Evolutionary conservation across 441 rosid genomes (phyloP).

Genomic region (Gossypium aridum): DNA sequence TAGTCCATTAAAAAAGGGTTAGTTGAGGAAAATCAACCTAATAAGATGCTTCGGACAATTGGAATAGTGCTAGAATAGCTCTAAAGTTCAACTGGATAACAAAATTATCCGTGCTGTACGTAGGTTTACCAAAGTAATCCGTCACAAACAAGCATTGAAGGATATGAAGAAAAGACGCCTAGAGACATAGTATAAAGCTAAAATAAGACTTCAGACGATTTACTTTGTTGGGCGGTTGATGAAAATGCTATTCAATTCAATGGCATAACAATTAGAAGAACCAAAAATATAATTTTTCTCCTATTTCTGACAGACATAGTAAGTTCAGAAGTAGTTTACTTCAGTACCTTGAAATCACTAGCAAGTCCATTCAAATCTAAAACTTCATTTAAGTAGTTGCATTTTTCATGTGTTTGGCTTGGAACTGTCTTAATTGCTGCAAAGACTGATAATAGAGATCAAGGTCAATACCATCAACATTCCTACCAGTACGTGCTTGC

Average conservation of each 20-base stretch:
- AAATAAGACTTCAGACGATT: not conserved
- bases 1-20: not conserved
- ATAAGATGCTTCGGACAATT: not conserved
- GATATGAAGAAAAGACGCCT: not conserved
- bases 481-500: slow-evolving; percentile 64
- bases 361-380: not conserved
- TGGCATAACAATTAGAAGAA: not conserved
- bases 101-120: too few species aligned
- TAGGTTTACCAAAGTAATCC: too few species aligned
- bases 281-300: not conserved
- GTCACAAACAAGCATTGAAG: not conserved
- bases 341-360: not conserved
- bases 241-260: not conserved
- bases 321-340: not conserved
- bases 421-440: slow-evolving; percentile 45
- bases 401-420: slow-evolving; percentile 23
- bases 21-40: not conserved
- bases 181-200: not conserved
- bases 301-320: not conserved
- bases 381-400: slow-evolving; percentile 10
- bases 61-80: not conserved
- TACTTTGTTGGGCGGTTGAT: not conserved
- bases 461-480: slow-evolving; percentile 67
- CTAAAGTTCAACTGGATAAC: too few species aligned
- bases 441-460: slow-evolving; percentile 51